Evolutionary conservation across 2,329 filamentous ascomycete genomes (phyloP).

Genomic region (Coleophoma crateriformis): DNA sequence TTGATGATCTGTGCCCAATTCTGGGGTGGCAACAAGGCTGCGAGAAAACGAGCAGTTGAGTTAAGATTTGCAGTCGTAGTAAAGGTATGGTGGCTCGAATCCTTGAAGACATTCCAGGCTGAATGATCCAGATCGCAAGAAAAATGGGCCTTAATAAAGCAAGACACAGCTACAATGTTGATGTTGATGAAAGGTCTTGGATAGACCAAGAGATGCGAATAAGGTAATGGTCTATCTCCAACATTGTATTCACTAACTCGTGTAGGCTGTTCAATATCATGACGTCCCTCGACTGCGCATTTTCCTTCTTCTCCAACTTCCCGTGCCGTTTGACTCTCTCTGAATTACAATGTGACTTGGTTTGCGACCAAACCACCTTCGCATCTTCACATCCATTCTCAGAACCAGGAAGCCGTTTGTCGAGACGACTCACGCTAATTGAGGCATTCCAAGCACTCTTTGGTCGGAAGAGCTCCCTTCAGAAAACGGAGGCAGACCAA

Average conservation of each 20-base stretch:
- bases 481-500: conserved; percentile 5
- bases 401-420: conserved; percentile 31
- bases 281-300: conserved; percentile 36
- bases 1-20: conserved; percentile 35
- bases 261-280: conserved; percentile 32
- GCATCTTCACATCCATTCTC: conserved; percentile 34
- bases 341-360: conserved; percentile 37
- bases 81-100: conserved; percentile 24
- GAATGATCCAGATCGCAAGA: conserved; percentile 28
- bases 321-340: conserved; percentile 32
- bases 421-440: conserved; percentile 28
- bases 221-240: conserved; percentile 22
- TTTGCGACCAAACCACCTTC: conserved; percentile 34
- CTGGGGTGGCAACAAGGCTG: conserved; percentile 32
- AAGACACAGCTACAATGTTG: conserved; percentile 28
- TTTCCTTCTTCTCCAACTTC: conserved; percentile 38
- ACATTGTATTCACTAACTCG: background rate
- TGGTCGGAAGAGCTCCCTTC: conserved; percentile 2
- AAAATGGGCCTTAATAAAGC: conserved; percentile 30
- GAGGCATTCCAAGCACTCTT: conserved; percentile 34
- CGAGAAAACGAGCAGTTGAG: conserved; percentile 35
- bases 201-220: conserved; percentile 37
- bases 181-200: conserved; percentile 32
- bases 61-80: conserved; percentile 35
- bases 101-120: background rate